These are phyloP conservation scores for Onygena corvina DNA, from an alignment of 2,329 filamentous ascomycete species.

Conservation along the genomic window DNA sequence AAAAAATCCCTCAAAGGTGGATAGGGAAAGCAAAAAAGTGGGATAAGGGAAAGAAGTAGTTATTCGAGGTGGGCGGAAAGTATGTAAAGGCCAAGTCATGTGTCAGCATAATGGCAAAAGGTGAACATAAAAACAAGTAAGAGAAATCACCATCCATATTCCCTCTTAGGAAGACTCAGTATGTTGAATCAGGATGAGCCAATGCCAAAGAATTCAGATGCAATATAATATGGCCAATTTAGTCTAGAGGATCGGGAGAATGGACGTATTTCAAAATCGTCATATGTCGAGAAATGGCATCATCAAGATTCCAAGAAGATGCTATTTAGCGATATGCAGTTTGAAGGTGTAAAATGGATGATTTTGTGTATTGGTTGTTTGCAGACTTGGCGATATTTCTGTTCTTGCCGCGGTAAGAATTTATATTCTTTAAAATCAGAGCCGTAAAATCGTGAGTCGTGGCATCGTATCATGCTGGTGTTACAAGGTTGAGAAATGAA, in stretches of 20 bases:
- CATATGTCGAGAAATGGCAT: slow-evolving; percentile 5
- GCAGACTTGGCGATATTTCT: slow-evolving; percentile 5
- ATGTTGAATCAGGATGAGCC: not conserved
- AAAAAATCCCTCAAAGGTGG: slow-evolving; percentile 11
- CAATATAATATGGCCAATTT: not conserved
- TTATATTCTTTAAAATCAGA: slow-evolving; percentile 7
- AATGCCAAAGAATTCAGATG: not conserved
- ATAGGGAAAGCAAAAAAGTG: slow-evolving; percentile 4
- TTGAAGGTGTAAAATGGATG: slow-evolving; percentile 1
- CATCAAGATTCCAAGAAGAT: slow-evolving; percentile 9
- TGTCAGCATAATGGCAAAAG: not conserved
- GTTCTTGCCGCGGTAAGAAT: slow-evolving; percentile 7
- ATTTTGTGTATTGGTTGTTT: slow-evolving; percentile 1
- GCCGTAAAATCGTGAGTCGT: slow-evolving; percentile 10
- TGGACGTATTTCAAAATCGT: slow-evolving; percentile 5
- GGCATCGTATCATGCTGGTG: slow-evolving; percentile 9
- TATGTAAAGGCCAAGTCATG: slow-evolving; percentile 5
- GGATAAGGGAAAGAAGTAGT: not conserved
- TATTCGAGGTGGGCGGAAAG: not conserved
- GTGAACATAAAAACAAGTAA: slow-evolving; percentile 4
- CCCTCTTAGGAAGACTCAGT: not conserved
- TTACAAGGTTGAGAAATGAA: slow-evolving; percentile 9
- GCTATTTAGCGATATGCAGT: slow-evolving; percentile 5
- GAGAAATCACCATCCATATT: slow-evolving; percentile 1
- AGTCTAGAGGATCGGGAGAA: not conserved